Percentiles rank a stretch among this genome's conserved stretches.
phyloP scores from a whole-genome alignment of 192 early-diverging fungal genomes.

The Umbelopsis vinacea region DNA sequence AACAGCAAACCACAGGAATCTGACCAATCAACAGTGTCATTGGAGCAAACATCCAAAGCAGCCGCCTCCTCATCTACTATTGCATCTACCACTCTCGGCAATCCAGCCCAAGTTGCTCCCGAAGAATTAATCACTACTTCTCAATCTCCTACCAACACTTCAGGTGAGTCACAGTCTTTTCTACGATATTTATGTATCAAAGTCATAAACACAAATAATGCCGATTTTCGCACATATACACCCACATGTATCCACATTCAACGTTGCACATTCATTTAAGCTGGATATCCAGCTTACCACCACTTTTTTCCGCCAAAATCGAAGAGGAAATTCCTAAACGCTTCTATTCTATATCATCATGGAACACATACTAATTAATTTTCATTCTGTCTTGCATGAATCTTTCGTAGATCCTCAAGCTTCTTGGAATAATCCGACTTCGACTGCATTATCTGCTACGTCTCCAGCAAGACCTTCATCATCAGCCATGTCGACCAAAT shows the following conservation, averaged over 20 bases:
- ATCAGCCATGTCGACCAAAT: neutral
- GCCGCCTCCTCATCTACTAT: neutral
- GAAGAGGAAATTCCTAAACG: too few relatives aligned
- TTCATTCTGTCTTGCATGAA: neutral
- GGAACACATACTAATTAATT: neutral
- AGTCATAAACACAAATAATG: neutral
- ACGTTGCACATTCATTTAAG: too few relatives aligned
- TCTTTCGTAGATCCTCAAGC: neutral
- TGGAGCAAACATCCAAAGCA: slow-evolving; percentile 14
- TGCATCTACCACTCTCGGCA: slow-evolving; percentile 4
- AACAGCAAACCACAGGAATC: neutral
- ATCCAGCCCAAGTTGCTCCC: slow-evolving; percentile 21
- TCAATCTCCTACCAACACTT: neutral
- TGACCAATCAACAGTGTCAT: neutral
- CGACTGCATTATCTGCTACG: neutral
- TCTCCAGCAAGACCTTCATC: neutral
- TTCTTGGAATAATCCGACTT: neutral
- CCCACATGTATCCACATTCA: too few relatives aligned
- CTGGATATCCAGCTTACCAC: too few relatives aligned
- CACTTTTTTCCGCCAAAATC: too few relatives aligned
- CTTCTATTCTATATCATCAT: too few relatives aligned
- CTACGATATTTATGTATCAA: neutral
- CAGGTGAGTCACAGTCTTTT: neutral
- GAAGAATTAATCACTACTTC: slow-evolving; percentile 11
- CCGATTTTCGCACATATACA: too few relatives aligned